Percentiles rank a stretch among this genome's conserved stretches.
Conservation (phyloP, 768 basidiomycete genomes). For the Chalciporus chontae region DNA sequence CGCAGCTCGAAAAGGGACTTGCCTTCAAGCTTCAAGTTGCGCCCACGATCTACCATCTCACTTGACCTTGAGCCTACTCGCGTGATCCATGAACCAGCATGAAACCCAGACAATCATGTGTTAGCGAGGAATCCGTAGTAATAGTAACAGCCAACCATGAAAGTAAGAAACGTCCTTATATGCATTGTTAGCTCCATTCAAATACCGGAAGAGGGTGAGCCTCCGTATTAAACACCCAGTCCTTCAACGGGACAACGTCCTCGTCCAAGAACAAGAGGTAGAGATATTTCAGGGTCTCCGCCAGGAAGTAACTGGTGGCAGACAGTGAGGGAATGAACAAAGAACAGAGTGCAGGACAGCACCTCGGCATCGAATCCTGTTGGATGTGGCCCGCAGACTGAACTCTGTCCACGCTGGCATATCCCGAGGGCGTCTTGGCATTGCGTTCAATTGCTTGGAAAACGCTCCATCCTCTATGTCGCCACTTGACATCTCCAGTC, state of each 20-base stretch:
- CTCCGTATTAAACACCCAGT: slow-evolving; percentile 66
- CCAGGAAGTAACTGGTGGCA: slow-evolving; percentile 45
- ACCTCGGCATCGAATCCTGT: slow-evolving; percentile 71
- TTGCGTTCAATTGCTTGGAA: slow-evolving; percentile 64
- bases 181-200: slow-evolving; percentile 53
- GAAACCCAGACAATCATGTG: no score
- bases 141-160: no score
- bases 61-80: no score
- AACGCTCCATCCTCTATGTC: slow-evolving; percentile 66
- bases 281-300: slow-evolving; percentile 68
- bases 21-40: no score
- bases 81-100: no score
- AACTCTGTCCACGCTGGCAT: slow-evolving; percentile 54
- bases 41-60: no score
- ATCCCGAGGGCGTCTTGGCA: slow-evolving; percentile 58
- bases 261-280: slow-evolving; percentile 66
- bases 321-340: neutral
- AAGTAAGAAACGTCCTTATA: slow-evolving; percentile 20
- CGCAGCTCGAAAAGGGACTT: no score
- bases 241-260: slow-evolving; percentile 51
- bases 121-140: no score
- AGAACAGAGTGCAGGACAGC: slow-evolving; percentile 11
- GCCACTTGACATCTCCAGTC: slow-evolving; percentile 67
- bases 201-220: slow-evolving; percentile 79
- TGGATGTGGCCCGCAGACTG: slow-evolving; percentile 37